Percentiles rank a stretch among this genome's conserved stretches.
These are phyloP conservation scores for Lepraria neglecta DNA, from an alignment of 495 filamentous ascomycete species.

Conservation along the genomic window DNA sequence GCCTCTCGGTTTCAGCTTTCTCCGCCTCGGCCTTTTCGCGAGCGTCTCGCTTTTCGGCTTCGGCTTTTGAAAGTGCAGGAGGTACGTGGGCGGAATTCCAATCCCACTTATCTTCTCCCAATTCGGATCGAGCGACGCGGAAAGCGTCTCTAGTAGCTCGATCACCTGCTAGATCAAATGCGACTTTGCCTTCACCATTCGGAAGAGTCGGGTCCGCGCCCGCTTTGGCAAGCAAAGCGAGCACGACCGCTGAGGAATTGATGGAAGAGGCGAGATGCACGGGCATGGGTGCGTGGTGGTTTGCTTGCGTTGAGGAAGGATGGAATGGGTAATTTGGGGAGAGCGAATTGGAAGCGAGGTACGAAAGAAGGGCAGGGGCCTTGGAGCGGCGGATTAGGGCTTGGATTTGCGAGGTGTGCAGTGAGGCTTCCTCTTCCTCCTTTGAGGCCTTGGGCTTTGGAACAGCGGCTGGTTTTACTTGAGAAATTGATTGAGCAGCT, in stretches of 20 bases:
- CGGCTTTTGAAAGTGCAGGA: conserved; percentile 55
- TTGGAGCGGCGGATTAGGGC: conserved; percentile 86
- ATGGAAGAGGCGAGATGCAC: conserved; percentile 79
- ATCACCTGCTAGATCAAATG: conserved; percentile 85
- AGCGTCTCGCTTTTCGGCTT: conserved; percentile 58
- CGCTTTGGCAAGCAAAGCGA: conserved; percentile 69
- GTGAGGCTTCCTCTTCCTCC: conserved; percentile 69
- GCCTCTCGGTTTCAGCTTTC: conserved; percentile 51
- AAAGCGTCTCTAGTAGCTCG: conserved; percentile 85
- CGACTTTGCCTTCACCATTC: conserved; percentile 62
- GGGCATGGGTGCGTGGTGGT: conserved; percentile 78
- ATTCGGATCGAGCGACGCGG: conserved; percentile 72
- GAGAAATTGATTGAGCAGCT: conserved; percentile 25
- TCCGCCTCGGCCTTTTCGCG: conserved; percentile 54
- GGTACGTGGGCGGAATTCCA: conserved; percentile 75
- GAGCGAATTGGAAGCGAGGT: conserved; percentile 67
- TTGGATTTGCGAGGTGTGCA: conserved; percentile 83
- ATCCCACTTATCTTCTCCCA: conserved; percentile 63
- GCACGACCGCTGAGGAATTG: conserved; percentile 65
- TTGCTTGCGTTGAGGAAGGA: conserved; percentile 58
- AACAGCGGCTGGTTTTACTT: conserved; percentile 40
- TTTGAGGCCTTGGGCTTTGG: conserved; percentile 56
- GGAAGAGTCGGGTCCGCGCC: conserved; percentile 62
- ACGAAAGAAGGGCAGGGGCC: conserved; percentile 76
- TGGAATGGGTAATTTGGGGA: conserved; percentile 64